phyloP scores from a whole-genome alignment of 257 asterid genomes.

The Nicotiana undulata region DNA sequence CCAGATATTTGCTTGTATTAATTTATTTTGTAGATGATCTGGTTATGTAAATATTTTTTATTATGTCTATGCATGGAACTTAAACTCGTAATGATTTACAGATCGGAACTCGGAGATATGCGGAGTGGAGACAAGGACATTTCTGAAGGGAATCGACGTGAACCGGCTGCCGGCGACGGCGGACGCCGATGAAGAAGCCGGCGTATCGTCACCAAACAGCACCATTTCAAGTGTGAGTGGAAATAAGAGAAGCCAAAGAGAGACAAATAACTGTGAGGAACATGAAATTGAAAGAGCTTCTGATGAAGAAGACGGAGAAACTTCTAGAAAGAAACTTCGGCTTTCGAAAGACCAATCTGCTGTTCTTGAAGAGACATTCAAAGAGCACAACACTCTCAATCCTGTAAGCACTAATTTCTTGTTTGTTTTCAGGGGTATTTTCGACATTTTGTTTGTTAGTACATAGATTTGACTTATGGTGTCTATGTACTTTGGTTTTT shows the following conservation, averaged over 20 bases:
- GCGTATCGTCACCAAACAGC: slow-evolving; percentile 77
- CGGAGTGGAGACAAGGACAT: slow-evolving; percentile 43
- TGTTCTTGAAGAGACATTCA: slow-evolving; percentile 78
- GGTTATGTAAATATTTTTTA: not conserved
- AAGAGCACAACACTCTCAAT: slow-evolving; percentile 74
- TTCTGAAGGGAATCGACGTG: slow-evolving; percentile 67
- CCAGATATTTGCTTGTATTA: too few species aligned
- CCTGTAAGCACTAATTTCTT: slow-evolving; percentile 31
- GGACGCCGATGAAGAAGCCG: slow-evolving; percentile 51
- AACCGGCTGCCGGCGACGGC: slow-evolving; percentile 46
- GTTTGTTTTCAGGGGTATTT: not conserved
- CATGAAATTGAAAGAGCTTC: slow-evolving; percentile 43
- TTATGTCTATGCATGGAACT: not conserved
- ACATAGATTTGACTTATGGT: slow-evolving; percentile 1
- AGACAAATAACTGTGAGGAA: slow-evolving; percentile 39
- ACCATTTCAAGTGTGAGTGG: slow-evolving; percentile 69
- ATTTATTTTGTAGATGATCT: not conserved
- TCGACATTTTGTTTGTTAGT: not conserved
- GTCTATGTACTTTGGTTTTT: not conserved
- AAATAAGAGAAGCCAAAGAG: slow-evolving; percentile 57
- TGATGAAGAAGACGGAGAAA: slow-evolving; percentile 79
- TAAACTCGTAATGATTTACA: slow-evolving; percentile 11
- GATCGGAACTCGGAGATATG: slow-evolving; percentile 32
- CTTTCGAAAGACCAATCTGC: slow-evolving; percentile 72
- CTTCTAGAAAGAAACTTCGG: slow-evolving; percentile 61